phyloP scores from a whole-genome alignment of 495 filamentous ascomycete genomes.

The Hypoxylon fuscum region DNA sequence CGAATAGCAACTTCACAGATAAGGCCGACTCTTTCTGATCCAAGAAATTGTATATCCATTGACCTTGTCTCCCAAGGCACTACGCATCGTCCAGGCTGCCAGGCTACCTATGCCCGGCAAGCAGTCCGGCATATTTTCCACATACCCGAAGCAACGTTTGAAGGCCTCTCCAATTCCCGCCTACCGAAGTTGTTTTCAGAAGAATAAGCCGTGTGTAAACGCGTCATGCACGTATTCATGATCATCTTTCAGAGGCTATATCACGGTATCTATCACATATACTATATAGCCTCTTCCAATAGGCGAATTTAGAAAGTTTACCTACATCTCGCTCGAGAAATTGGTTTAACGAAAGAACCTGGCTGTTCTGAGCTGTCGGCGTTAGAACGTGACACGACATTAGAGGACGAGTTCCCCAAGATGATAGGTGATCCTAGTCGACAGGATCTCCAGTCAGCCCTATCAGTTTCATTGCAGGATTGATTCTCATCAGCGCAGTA shows the following conservation, averaged over 20 bases:
- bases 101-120: background rate
- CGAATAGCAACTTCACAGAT: background rate
- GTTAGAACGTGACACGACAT: background rate
- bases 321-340: background rate
- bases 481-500: slow-evolving; percentile 4
- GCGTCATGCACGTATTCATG: slow-evolving; percentile 14
- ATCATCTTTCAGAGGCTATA: slow-evolving; percentile 1
- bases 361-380: background rate
- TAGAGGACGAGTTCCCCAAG: background rate
- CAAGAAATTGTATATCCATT: background rate
- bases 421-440: background rate
- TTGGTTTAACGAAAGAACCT: background rate
- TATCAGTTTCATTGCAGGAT: slow-evolving; percentile 18
- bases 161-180: background rate
- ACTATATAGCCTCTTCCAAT: background rate
- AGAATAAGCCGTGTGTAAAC: slow-evolving; percentile 3
- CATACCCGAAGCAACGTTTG: background rate
- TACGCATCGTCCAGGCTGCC: background rate
- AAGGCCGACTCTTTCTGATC: background rate
- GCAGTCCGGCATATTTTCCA: background rate
- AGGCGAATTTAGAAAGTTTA: background rate
- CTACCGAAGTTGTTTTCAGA: background rate
- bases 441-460: slow-evolving; percentile 24
- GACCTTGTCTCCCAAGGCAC: background rate
- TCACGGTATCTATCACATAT: background rate